phyloP scores from a whole-genome alignment of 2,329 filamentous ascomycete species.

The Fusarium metavorans region DNA sequence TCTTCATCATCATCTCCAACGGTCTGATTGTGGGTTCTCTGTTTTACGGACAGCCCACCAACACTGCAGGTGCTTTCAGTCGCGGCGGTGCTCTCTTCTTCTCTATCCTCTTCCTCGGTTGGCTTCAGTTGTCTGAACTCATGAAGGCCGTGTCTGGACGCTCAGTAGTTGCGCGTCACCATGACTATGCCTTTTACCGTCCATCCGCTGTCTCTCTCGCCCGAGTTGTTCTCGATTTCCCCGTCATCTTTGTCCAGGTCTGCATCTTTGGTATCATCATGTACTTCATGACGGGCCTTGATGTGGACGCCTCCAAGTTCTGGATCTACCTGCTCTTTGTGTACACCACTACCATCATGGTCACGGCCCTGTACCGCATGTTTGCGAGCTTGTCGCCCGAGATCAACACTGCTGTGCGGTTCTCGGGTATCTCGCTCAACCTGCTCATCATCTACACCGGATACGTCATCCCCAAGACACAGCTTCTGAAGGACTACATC shows the following conservation, averaged over 20 bases:
- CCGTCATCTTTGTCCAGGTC: constrained; percentile 70
- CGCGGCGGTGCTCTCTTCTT: constrained; percentile 62
- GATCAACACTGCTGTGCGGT: constrained; percentile 72
- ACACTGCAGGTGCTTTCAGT: constrained; percentile 73
- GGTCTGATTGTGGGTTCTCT: constrained; percentile 81
- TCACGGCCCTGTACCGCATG: constrained; percentile 65
- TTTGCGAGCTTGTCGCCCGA: constrained; percentile 68
- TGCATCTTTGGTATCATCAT: constrained; percentile 76
- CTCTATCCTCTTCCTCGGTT: constrained; percentile 62
- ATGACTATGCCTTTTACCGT: constrained; percentile 63
- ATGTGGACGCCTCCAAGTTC: constrained; percentile 72
- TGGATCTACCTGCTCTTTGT: constrained; percentile 75
- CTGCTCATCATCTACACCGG: constrained; percentile 75
- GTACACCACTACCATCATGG: constrained; percentile 65
- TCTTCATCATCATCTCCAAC: constrained; percentile 82
- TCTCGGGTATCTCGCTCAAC: constrained; percentile 67
- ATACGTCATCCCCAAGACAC: constrained; percentile 68
- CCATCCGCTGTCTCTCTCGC: constrained; percentile 67
- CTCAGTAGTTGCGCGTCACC: constrained; percentile 65
- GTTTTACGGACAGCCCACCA: constrained; percentile 75
- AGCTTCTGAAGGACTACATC: constrained; percentile 69
- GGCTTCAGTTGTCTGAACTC: constrained; percentile 82
- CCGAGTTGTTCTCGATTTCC: constrained; percentile 68
- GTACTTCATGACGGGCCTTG: constrained; percentile 82
- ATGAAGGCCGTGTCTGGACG: constrained; percentile 81